Percentiles rank a stretch among this genome's conserved stretches.
Evolutionary conservation across 768 basidiomycete genomes (phyloP).

Genomic region (Boletus rufocinnamomeus): DNA sequence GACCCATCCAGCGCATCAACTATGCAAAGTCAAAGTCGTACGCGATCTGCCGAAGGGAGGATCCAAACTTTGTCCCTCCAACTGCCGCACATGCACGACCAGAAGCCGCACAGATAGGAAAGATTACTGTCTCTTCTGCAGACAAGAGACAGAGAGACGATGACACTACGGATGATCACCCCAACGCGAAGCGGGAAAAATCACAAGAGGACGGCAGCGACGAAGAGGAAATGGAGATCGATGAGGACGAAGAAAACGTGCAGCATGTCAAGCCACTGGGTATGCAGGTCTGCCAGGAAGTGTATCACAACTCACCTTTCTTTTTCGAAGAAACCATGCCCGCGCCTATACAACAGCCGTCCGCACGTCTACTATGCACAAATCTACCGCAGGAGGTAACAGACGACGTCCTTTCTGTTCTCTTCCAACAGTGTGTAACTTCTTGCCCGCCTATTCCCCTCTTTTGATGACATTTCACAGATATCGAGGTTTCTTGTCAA

Average conservation of each 20-base stretch:
- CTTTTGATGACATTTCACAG: constrained; percentile 40
- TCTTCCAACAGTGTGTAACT: constrained; percentile 86
- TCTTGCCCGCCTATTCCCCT: neutral
- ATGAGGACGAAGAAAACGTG: constrained; percentile 75
- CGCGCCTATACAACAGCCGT: constrained; percentile 53
- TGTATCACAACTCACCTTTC: constrained; percentile 12
- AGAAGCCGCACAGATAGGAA: constrained; percentile 43
- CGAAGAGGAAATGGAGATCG: constrained; percentile 93
- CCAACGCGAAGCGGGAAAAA: constrained; percentile 69
- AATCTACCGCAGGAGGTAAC: constrained; percentile 92
- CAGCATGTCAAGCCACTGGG: constrained; percentile 44
- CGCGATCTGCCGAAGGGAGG: constrained; percentile 76
- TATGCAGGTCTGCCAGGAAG: constrained; percentile 39
- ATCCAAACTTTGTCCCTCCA: constrained; percentile 79
- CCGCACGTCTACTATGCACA: constrained; percentile 69
- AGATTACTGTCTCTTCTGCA: constrained; percentile 34
- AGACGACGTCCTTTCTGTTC: constrained; percentile 78
- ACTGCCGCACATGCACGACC: constrained; percentile 61
- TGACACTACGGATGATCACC: constrained; percentile 52
- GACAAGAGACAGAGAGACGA: constrained; percentile 74
- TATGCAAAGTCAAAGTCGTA: constrained; percentile 91
- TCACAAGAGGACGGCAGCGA: constrained; percentile 62
- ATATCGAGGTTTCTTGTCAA: constrained; percentile 79
- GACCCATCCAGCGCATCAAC: constrained; percentile 67
- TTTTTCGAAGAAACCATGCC: constrained; percentile 42